Base-by-base conservation (phyloP, 768 basidiomycete genomes). In the Hemileccinum impolitum region DNA sequence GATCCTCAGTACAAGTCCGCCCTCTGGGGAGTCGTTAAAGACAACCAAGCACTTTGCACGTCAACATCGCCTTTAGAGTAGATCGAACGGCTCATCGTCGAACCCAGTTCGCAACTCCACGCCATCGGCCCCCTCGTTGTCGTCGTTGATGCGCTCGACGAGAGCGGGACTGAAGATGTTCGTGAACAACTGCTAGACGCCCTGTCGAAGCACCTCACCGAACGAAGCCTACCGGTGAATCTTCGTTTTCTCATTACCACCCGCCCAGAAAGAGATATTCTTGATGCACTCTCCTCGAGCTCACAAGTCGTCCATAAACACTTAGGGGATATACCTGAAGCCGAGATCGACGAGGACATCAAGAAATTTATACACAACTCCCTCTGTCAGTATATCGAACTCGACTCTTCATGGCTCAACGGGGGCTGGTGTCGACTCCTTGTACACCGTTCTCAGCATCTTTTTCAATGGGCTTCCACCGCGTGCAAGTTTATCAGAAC, bases 121-220 rank as follows among this genome's bases (percentile, higher is more conserved):
- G 37, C 50, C 18, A 21, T 57, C 32, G 58, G 62, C 2, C 65
- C 67, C 8, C 41, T 67, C 2, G 32, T 68, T 12, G 46, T 68
- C 18, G 55, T 70, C 38, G 57, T 69, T 13, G 69, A 70, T 39
- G 65, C 48, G 9, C 48, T 68, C 12, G 61, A 64, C 38, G 53
- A 56, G 25, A 56, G 57, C 21, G 55, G 52, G 39, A 57, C 15
- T 14, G n/a, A 18, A 15, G 35, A 21, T 6, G 7, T 17, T 34
- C 58, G 58, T 13, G 19, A 31, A n/a, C 36, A 32, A 3, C 48
- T 65, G 18, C 56, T 70, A 11, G 3, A 15, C 3, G 32, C 48
- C 21, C 26, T 62, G 34, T 36, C 26, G 0, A n/a, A 12, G 10
- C 23, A 45, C 14, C 7, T 39, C 5, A 2, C 30, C 1, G 39